Conservation (phyloP, 805 yeast genomes). For the Komagataella phaffii region DNA sequence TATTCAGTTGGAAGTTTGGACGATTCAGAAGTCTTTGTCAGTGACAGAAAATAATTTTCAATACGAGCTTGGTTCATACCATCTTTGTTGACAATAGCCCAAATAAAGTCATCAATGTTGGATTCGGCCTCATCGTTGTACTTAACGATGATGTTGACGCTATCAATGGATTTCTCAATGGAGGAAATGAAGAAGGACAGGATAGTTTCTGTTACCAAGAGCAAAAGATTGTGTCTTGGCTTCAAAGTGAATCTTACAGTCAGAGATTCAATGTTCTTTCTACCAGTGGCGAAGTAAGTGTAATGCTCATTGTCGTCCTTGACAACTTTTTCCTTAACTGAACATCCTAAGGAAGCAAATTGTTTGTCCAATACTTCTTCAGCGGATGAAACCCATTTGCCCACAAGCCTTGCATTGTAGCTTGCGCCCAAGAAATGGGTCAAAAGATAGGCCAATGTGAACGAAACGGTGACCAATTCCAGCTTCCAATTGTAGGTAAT, state of each 20-base stretch:
- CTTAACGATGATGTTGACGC: conserved; percentile 46
- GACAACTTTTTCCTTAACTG: conserved; percentile 28
- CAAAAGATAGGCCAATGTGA: conserved; percentile 33
- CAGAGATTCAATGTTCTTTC: conserved; percentile 59
- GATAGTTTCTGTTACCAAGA: conserved; percentile 50
- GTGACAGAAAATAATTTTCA: conserved; percentile 67
- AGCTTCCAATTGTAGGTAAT: conserved; percentile 59
- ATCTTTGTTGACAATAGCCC: conserved; percentile 76
- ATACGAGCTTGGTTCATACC: conserved; percentile 69
- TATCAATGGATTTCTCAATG: conserved; percentile 41
- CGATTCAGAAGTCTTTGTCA: conserved; percentile 73
- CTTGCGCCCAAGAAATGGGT: conserved; percentile 46
- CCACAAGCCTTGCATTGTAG: conserved; percentile 44
- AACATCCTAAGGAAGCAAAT: conserved; percentile 68
- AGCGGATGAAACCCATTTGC: conserved; percentile 30
- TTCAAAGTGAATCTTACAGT: conserved; percentile 48
- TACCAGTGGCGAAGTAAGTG: conserved; percentile 76
- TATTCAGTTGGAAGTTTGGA: conserved; percentile 55
- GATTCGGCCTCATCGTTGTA: conserved; percentile 28
- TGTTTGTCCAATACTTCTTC: conserved; percentile 46
- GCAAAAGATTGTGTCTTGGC: conserved; percentile 69
- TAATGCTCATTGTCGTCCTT: conserved; percentile 53
- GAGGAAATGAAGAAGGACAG: conserved; percentile 45
- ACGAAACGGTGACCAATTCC: conserved; percentile 44
- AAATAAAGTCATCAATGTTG: conserved; percentile 55